Evolutionary conservation across 345 rosid species (phyloP), one percentile per base, ranked within the genome.

Genomic region (Gossypium rotundifolium): DNA sequence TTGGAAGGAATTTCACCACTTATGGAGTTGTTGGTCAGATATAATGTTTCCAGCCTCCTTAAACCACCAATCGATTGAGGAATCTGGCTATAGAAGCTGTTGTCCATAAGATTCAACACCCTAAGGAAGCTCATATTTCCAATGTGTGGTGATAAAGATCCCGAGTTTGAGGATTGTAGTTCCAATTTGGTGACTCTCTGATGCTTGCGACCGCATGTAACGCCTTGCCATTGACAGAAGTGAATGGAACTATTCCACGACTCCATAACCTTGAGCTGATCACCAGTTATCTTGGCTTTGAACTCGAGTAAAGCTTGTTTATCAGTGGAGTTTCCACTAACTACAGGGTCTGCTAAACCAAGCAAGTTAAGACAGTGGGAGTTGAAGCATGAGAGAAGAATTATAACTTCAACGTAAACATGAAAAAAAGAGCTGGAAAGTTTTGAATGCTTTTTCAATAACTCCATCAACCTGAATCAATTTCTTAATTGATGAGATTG

Each of bases 1-100:
- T 60, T 78, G 42, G 61, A 14, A 2, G 81, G 81, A 42, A 81
- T 70, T 59, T 81, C 60, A 8, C 81, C 84, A 9, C 11, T 3
- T 10, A 81, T 10, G 2, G 72, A 71, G 48, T 81, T 81, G 2
- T 16, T 62, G 6, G 20, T 29, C 11, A 17, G 0, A 7, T 4
- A 51, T 11, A 25, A 22, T 65, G 9, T 49, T 77, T 62, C 5
- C 46, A 62, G 16, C 1, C 77, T 10, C 3, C 23, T 13, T 12
- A 81, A 52, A n/a, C 16, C 27, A 2, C 78, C 80, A 18, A 80
- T 25, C 51, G 70, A 69, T 7, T 10, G 69, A 25, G 83, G 83
- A 9, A 80, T 55, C 25, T 70, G 38, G 3, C 27, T 17, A 8
- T 9, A 2, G 57, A 80, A 62, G 60, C 16, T 63, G 20, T 80